Evolutionary conservation across 768 basidiomycete species (phyloP).

Genomic region (Leccinum pellstonianum): DNA sequence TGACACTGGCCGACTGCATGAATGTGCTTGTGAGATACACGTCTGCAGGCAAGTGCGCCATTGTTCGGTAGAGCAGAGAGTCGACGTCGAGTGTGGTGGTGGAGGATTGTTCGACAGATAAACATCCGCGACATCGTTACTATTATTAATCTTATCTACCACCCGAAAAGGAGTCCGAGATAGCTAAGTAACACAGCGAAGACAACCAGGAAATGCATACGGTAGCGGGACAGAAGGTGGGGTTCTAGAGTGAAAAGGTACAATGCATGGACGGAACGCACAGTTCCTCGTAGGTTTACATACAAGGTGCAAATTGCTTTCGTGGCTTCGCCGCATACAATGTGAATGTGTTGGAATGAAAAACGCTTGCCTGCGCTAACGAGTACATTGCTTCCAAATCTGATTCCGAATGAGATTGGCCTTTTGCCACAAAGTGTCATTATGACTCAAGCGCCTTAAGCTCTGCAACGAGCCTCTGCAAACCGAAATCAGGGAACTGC

Average conservation of each 20-base stretch:
- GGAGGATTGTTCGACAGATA: slow-evolving; percentile 20
- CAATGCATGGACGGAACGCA: slow-evolving; percentile 22
- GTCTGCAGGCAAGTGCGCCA: slow-evolving; percentile 33
- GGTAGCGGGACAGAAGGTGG: slow-evolving; percentile 14
- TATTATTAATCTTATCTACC: slow-evolving; percentile 13
- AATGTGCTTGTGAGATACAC: slow-evolving; percentile 33
- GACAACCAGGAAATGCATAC: slow-evolving; percentile 24
- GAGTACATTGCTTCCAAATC: slow-evolving; percentile 29
- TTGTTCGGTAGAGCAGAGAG: slow-evolving; percentile 18
- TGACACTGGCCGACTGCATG: slow-evolving; percentile 33
- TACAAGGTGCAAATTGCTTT: slow-evolving; percentile 29
- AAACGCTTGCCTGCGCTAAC: slow-evolving; percentile 22
- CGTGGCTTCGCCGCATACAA: slow-evolving; percentile 29
- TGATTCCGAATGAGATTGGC: slow-evolving; percentile 10
- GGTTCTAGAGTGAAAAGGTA: slow-evolving; percentile 24
- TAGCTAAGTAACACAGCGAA: slow-evolving; percentile 25
- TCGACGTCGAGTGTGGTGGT: slow-evolving; percentile 12
- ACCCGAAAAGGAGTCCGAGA: slow-evolving; percentile 13
- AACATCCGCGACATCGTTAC: slow-evolving; percentile 1
- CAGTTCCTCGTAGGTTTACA: slow-evolving; percentile 29
- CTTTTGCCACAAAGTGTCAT: slow-evolving; percentile 13
- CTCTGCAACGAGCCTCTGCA: slow-evolving; percentile 63
- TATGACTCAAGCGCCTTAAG: slow-evolving; percentile 49
- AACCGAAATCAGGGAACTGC: background rate
- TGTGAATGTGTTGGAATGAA: slow-evolving; percentile 24